Evolutionary conservation across 208 protist genomes (phyloP), one percentile per base, ranked within the genome.

Genomic region (Leptomonas pyrrhocoris): DNA sequence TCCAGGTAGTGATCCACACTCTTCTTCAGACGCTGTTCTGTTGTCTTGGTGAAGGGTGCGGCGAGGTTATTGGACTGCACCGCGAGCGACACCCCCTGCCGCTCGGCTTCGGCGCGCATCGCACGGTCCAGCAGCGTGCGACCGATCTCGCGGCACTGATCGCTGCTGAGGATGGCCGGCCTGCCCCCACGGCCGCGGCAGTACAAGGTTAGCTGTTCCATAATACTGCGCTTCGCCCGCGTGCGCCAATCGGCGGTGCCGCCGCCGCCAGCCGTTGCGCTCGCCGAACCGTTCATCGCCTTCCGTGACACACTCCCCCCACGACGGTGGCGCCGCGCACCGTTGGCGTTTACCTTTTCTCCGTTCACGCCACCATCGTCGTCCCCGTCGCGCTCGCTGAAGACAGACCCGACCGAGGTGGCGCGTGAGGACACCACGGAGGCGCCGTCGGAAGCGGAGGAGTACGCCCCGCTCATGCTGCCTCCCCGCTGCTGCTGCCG

Each of bases 1-100:
- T 81, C 48, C n/a, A 96, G 51, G 63, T 94, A 96, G 42, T 77
- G 71, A 49, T 96, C 86, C 18, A 96, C 91, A 6, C 86, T 90
- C 70, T 87, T 85, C 71, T 83, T 84, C 58, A 96, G 73, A 15
- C 72, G 57, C 58, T 63, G 34, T 79, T 87, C 85, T 63, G 68
- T 83, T 27, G 85, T 73, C 63, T 85, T 81, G 0, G 83, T 86
- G 63, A 95, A 93, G 0, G 62, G 59, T 2, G 70, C 27, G 1
- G 68, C 54, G 5, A 59, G 18, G 69, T 82, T 89, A 40, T 81
- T 87, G 13, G 74, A 75, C 61, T 84, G 80, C 38, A 96, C 79
- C 1, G 83, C 79, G 56, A 93, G 79, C 23, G 85, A 89, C n/a
- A 84, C 25, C 13, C 84, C 84, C 38, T 62, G 63, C 2, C 81